These are phyloP conservation scores for Carallia pectinifolia DNA, from an alignment of 345 rosid species.

Conservation along the genomic window DNA sequence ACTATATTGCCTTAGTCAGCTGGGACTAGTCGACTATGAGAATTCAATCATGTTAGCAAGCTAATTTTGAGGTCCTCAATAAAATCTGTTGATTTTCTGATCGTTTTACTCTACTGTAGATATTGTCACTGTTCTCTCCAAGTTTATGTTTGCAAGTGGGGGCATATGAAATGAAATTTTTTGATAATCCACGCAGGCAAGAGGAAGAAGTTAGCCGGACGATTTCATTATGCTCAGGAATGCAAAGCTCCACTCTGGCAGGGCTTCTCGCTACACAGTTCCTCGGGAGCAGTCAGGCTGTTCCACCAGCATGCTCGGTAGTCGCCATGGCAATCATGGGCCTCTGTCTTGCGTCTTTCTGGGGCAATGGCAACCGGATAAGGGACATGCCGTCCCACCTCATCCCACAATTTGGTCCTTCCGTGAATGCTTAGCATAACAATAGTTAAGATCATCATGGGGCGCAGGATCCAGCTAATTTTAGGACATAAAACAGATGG, in stretches of 20 bases:
- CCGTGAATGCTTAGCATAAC: slow-evolving; percentile 27
- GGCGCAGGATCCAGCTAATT: neutral
- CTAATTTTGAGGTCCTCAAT: neutral
- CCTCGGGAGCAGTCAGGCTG: slow-evolving; percentile 88
- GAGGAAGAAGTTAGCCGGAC: slow-evolving; percentile 86
- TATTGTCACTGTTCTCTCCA: neutral
- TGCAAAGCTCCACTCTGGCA: slow-evolving; percentile 95
- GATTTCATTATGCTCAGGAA: slow-evolving; percentile 87
- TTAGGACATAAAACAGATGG: neutral
- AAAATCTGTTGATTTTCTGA: neutral
- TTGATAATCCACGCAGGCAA: slow-evolving; percentile 49
- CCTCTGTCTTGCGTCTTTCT: slow-evolving; percentile 84
- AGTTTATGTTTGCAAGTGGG: neutral
- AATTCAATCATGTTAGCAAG: too few relatives aligned
- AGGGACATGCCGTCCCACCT: slow-evolving; percentile 46
- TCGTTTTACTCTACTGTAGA: neutral
- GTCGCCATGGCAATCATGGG: slow-evolving; percentile 98
- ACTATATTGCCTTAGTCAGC: too few relatives aligned
- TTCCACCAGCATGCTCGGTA: slow-evolving; percentile 93
- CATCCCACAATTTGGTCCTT: slow-evolving; percentile 36
- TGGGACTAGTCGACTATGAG: too few relatives aligned
- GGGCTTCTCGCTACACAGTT: slow-evolving; percentile 86
- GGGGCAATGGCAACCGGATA: slow-evolving; percentile 76
- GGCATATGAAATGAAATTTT: slow-evolving; percentile 1
- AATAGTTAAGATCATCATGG: neutral